Conservation (phyloP, 2,329 filamentous ascomycete species). For the Acrocalymma vagum region DNA sequence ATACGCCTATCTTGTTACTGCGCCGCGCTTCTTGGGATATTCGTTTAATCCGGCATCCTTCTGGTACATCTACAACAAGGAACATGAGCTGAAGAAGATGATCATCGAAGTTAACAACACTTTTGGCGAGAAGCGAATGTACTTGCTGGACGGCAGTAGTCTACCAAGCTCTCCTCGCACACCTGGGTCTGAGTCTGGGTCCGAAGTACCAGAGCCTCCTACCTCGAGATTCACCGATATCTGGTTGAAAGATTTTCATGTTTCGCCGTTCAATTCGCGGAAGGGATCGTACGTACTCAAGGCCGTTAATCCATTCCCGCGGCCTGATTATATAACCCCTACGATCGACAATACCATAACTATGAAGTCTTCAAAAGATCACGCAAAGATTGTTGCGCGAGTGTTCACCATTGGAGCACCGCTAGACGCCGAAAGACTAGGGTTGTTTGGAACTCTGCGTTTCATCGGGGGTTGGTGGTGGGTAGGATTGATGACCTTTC, state of each 20-base stretch:
- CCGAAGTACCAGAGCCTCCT: slow-evolving; percentile 1
- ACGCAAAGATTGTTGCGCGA: slow-evolving; percentile 68
- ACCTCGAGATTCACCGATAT: slow-evolving; percentile 55
- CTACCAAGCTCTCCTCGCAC: slow-evolving; percentile 37
- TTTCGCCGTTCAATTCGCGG: slow-evolving; percentile 75
- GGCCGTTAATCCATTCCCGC: slow-evolving; percentile 55
- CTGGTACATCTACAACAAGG: slow-evolving; percentile 76
- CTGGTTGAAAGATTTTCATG: slow-evolving; percentile 78
- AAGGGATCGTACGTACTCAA: slow-evolving; percentile 58
- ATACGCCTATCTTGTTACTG: slow-evolving; percentile 75
- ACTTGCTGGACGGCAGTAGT: slow-evolving; percentile 60
- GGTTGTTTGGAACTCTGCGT: slow-evolving; percentile 48
- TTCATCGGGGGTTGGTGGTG: slow-evolving; percentile 71
- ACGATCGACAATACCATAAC: slow-evolving; percentile 68
- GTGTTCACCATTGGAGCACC: slow-evolving; percentile 63
- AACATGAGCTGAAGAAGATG: slow-evolving; percentile 68
- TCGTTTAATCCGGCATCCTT: slow-evolving; percentile 80
- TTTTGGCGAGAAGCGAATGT: slow-evolving; percentile 75
- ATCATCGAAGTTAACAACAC: slow-evolving; percentile 81
- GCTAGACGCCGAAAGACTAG: slow-evolving; percentile 60
- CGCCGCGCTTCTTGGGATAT: slow-evolving; percentile 73
- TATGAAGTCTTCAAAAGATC: slow-evolving; percentile 66
- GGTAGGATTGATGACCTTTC: slow-evolving; percentile 72
- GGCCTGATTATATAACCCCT: slow-evolving; percentile 32
- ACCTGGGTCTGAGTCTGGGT: slow-evolving; percentile 11